Evolutionary conservation across 306 rosid species (phyloP), one percentile per base, ranked within the genome.

Genomic region (Astragalus membranaceus): DNA sequence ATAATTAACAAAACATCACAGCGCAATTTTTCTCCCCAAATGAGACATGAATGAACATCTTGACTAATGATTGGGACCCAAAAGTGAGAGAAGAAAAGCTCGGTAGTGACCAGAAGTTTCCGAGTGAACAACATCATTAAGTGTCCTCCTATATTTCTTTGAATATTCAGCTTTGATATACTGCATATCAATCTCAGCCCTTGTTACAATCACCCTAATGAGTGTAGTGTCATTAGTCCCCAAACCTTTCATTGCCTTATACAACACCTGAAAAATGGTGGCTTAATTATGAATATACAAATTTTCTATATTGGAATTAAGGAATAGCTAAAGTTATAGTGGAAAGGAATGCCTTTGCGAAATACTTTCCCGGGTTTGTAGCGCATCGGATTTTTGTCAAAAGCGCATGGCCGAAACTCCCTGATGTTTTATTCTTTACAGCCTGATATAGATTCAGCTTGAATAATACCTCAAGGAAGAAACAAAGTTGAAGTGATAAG

Each of bases 181-280:
- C 54, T 80, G 92, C 97, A 91, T 86, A 61, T 91, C 92, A 12
- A 86, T 71, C 73, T 91, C 95, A 47, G 90, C 58, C 61, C 95
- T 88, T 54, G 97, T 79, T 69, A 86, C 95, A 76, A 88, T 79
- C 3, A 86, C 79, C 67, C 90, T 83, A 47, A 78, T 75, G 3
- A 91, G 83, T 3, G 80, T 74, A 7, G 29, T 5, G 65, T 91
- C 96, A 70, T 86, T 47, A 10, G 95, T 91, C 37, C 97, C 97
- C 69, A 88, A 11, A 43, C 95, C 92, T 75, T 83, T 80, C 91
- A 88, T 91, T 0, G 97, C 81, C 77, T 86, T 86, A 43, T 30
- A 35, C 61, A 88, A 81, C 20, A 85, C 83, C 97, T 91, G 81
- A n/a, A 32, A 26, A 26, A 66, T 71, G 42, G 49, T 11, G 5